Evolutionary conservation across 345 rosid species (phyloP), one percentile per base, ranked within the genome.

Genomic region (Eucalyptus dawsonii): DNA sequence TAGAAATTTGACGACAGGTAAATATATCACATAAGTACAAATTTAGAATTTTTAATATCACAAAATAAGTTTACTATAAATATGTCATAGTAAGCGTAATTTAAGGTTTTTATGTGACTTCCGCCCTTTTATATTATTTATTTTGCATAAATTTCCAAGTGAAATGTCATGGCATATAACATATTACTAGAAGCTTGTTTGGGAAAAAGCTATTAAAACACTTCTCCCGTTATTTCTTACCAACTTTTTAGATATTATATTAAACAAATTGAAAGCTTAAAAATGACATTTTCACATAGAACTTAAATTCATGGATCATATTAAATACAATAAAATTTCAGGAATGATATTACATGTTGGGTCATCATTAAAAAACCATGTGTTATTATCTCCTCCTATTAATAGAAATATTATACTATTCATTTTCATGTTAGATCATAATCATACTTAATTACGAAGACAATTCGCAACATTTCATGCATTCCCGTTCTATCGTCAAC

Each of bases 31-130:
- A 56, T 1, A 56, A 4, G 6, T 56, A 56, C 1, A 56, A 56
- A 2, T 56, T 56, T 24, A 11, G 6, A 1, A 56, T 56, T 56
- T 56, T 11, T 56, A 25, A 24, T 24, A 56, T 22, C 29, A 24
- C 2, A 24, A 9, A 56, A 22, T 4, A 4, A 0, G 0, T 56
- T 56, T 56, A 56, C 13, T 1, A 2, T 56, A 22, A 24, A 56
- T 56, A 12, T 56, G 3, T 56, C 6, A 10, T 5, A 11, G 4
- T 24, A 24, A 56, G 14, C 6, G 4, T 56, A 56, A 25, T 56
- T 56, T 24, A 10, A 12, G 6, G 2, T 56, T 56, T 24, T 56
- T 56, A 22, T 24, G 6, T 4, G 27, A 56, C 29, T 25, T 56
- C 2, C 2, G 27, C 62, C 62, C 62, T 56, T 56, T 25, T 24